Evolutionary conservation across 345 rosid genomes (phyloP).

Genomic region (Populus ilicifolia): DNA sequence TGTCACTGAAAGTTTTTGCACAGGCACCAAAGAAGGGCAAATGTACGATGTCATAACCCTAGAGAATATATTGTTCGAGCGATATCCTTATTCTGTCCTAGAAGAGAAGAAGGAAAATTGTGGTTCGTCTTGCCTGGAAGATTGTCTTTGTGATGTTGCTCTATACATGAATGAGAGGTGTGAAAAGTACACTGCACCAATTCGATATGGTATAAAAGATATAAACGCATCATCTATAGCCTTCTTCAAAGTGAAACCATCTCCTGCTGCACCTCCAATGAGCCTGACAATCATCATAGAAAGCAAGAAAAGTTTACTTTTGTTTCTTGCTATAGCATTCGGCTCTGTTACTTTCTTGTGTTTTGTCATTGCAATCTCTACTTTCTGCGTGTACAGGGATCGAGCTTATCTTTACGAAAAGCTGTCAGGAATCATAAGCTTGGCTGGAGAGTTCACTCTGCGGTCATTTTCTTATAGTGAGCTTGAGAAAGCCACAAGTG

Average conservation of each 20-base stretch:
- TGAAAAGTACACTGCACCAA: not conserved
- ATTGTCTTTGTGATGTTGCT: constrained; percentile 9
- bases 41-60: not conserved
- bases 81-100: not conserved
- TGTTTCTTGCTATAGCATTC: constrained; percentile 9
- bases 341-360: constrained; percentile 9
- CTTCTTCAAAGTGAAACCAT: not conserved
- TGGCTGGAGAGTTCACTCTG: constrained; percentile 14
- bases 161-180: not conserved
- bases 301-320: not conserved
- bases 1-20: constrained; percentile 1
- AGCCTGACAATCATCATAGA: not conserved
- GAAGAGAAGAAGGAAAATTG: not conserved
- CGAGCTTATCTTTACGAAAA: constrained; percentile 10
- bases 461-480: constrained; percentile 18
- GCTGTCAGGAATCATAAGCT: not conserved
- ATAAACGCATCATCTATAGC: not conserved
- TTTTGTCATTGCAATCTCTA: constrained; percentile 11
- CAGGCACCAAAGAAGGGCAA: not conserved
- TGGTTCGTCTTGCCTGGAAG: constrained; percentile 4
- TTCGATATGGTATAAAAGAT: not conserved
- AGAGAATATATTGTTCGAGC: constrained; percentile 3
- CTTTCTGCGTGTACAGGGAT: constrained; percentile 12
- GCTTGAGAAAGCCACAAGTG: constrained; percentile 19
- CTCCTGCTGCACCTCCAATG: not conserved